A percentile compares a stretch with the other conserved stretches of the same genome.
Conservation (phyloP, 179 eudicot species). For the Spergularia azorica region DNA sequence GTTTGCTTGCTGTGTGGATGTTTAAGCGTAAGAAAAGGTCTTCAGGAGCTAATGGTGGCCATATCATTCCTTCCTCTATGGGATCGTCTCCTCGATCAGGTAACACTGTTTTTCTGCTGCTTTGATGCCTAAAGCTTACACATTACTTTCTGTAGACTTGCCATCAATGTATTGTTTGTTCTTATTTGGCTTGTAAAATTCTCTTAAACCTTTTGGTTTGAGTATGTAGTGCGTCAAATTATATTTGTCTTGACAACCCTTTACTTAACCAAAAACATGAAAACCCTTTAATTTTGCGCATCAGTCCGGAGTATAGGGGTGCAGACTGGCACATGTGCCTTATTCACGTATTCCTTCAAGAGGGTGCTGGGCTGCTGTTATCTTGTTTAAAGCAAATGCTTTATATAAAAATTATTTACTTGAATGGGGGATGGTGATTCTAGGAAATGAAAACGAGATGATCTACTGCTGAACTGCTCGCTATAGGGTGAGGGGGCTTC, state of each 20-base stretch:
- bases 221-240: neutral
- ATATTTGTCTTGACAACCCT: neutral
- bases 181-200: neutral
- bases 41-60: constrained; percentile 35
- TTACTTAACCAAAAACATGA: neutral
- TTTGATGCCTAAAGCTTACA: constrained; percentile 8
- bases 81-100: constrained; percentile 55
- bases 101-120: constrained; percentile 19
- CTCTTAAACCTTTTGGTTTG: neutral
- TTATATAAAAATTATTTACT: no score
- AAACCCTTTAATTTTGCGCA: no score
- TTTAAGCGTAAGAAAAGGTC: constrained; percentile 41
- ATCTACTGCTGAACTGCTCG: no score
- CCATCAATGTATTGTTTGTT: neutral
- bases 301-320: neutral
- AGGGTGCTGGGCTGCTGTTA: neutral
- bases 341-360: neutral
- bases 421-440: no score
- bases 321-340: neutral
- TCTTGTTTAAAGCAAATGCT: no score
- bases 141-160: neutral
- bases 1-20: constrained; percentile 35
- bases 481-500: no score
- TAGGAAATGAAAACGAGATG: no score
- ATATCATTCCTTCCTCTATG: constrained; percentile 37